Evolutionary conservation across 2,329 filamentous ascomycete species (phyloP), one percentile per base, ranked within the genome.

Genomic region (Colletotrichum tabaci): DNA sequence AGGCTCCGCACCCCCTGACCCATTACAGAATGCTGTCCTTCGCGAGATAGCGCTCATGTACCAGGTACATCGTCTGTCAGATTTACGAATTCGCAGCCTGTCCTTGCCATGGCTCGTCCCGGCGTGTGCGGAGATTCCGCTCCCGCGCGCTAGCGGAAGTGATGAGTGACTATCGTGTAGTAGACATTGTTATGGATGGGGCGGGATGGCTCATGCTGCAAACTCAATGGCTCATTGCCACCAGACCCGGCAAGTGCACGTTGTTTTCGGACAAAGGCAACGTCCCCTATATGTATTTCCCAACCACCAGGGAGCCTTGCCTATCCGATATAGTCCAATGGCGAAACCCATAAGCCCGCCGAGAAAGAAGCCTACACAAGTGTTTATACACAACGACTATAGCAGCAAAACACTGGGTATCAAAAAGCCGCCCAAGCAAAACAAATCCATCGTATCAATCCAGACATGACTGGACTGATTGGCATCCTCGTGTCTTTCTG

Each of bases 1-100:
- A 21, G 16, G 49, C 47, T 63, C 61, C 38, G 61, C 61, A 53
- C 16, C 46, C 50, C 49, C n/a, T 40, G 35, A 16, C 26, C 52
- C 52, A 61, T 58, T 63, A 42, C 53, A 71, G 57, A 65, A 47
- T 53, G 30, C 52, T 26, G 58, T 44, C 50, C 44, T n/a, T 38
- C 18, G 53, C 42, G 8, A 40, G 66, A 70, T 72, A 70, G 69
- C 49, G 47, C 44, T 35, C 2, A 66, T 56, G 68, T 71, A 71
- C 57, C 67, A 4, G 56, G 35, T 67, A 67, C 63, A 44, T 71
- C 23, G 12, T 13, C 61, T 63, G 61, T 53, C 49, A 30, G 35
- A 63, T 44, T 16, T 10, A 42, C 49, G 10, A 53, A 30, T 16
- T 13, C 49, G 26, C 35, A 42, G 47, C 30, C 61, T 40, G 47